Evolutionary conservation across 2,329 filamentous ascomycete species (phyloP), one percentile per base, ranked within the genome.

Genomic region (Chalara sp.): DNA sequence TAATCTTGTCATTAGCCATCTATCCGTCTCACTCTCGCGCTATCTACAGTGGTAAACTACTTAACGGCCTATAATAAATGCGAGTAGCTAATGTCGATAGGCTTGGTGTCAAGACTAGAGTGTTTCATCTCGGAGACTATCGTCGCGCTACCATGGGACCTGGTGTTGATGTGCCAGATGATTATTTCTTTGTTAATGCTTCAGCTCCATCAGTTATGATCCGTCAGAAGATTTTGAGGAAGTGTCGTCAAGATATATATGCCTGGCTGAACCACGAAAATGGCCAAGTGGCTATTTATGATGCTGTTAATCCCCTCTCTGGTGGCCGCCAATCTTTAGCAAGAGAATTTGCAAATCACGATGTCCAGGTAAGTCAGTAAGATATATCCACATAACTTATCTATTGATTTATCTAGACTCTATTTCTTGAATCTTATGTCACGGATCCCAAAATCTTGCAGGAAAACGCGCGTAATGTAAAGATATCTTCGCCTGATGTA

Each of bases 61-160:
- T 4, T 21, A 11, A 32, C 31, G 5, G 6, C 13, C n/a, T 12
- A 33, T 29, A 40, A 12, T 5, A 35, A 11, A 31, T 40, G 4
- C 32, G 12, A 8, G 21, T 48, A 41, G 21, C 51, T 54, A 52
- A 49, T 28, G 51, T 48, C 42, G 44, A 40, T 55, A 86, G 83
- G 93, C 80, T 99, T 39, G 93, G 93, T 56, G 93, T 99, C 53
- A 99, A 99, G 74, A 97, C 93, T 33, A 86, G 92, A 59, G 95
- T 97, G 61, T 99, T 99, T 67, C 93, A 99, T 67, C 76, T 99
- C 12, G 93, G 95, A 52, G 93, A 99, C 70, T 99, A 99, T 68
- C 86, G 93, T 58, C 83, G 93, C 66, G 91, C 90, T 32, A 95
- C 92, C 12, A 83, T 97, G 56, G 90, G 89, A 13, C 81, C 84